Evolutionary conservation across 371 early-diverging fungal species (phyloP).

Genomic region (Batkoa obscura): DNA sequence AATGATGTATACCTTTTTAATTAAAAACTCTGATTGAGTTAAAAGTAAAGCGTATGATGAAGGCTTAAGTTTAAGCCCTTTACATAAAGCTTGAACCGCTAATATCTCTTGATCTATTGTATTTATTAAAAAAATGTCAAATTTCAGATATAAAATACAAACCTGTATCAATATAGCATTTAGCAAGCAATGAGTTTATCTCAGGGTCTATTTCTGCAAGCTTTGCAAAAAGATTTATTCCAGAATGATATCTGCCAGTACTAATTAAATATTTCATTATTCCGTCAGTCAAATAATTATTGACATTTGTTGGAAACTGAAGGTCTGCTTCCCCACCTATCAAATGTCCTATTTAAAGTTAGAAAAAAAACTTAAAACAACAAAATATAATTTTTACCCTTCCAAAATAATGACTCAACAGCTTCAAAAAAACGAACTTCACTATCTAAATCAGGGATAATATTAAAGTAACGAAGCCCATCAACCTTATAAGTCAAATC

Average conservation of each 20-base stretch:
- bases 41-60: slow-evolving; percentile 65
- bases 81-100: slow-evolving; percentile 65
- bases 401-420: slow-evolving; percentile 61
- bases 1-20: slow-evolving; percentile 30
- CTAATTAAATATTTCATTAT: slow-evolving; percentile 74
- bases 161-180: slow-evolving; percentile 48
- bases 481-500: slow-evolving; percentile 64
- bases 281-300: slow-evolving; percentile 67
- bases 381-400: slow-evolving; percentile 17
- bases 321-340: slow-evolving; percentile 87
- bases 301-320: slow-evolving; percentile 69
- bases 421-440: slow-evolving; percentile 73
- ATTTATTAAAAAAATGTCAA: background rate
- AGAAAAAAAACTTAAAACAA: background rate
- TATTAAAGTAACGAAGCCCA: slow-evolving; percentile 74
- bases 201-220: slow-evolving; percentile 70
- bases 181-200: slow-evolving; percentile 66
- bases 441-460: slow-evolving; percentile 42
- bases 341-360: slow-evolving; percentile 44
- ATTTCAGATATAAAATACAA: background rate
- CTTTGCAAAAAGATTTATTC: slow-evolving; percentile 57
- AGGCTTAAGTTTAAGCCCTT: slow-evolving; percentile 54
- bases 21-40: slow-evolving; percentile 72
- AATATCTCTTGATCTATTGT: slow-evolving; percentile 64
- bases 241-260: slow-evolving; percentile 53